Evolutionary conservation across 768 basidiomycete genomes (phyloP).

Genomic region (Serendipita indica): DNA sequence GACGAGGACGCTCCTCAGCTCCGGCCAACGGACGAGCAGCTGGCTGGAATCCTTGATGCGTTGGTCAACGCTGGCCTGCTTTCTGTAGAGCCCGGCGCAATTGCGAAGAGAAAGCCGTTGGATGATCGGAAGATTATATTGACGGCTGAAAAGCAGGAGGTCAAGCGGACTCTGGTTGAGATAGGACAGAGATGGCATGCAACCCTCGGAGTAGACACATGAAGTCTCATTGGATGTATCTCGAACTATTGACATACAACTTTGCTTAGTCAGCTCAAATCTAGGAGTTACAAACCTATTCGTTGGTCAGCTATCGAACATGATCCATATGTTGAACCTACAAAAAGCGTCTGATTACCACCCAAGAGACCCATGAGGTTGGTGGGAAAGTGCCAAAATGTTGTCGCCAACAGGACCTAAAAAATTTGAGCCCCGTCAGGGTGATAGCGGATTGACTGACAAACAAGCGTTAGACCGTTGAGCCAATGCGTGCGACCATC

Average conservation of each 20-base stretch:
- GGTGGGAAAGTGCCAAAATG: not conserved
- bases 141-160: conserved; percentile 73
- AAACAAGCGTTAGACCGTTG: not conserved
- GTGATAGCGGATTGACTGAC: no score
- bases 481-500: not conserved
- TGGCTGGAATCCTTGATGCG: conserved; percentile 56
- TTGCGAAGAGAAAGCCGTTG: conserved; percentile 37
- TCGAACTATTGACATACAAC: no score
- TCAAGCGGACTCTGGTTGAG: conserved; percentile 72
- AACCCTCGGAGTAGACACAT: conserved; percentile 20
- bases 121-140: conserved; percentile 59
- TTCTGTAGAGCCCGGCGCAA: conserved; percentile 48
- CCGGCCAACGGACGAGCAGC: conserved; percentile 46
- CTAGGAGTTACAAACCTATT: no score
- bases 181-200: conserved; percentile 33
- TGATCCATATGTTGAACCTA: no score
- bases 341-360: not conserved
- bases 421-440: no score
- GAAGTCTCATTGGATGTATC: no score
- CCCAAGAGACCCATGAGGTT: not conserved
- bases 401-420: not conserved
- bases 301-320: no score
- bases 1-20: conserved; percentile 44
- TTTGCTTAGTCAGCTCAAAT: no score
- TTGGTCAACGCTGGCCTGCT: conserved; percentile 65